A percentile compares a stretch with the other conserved stretches of the same genome.
Conservation (phyloP, 805 yeast genomes). For the Dipodascus geniculatus region DNA sequence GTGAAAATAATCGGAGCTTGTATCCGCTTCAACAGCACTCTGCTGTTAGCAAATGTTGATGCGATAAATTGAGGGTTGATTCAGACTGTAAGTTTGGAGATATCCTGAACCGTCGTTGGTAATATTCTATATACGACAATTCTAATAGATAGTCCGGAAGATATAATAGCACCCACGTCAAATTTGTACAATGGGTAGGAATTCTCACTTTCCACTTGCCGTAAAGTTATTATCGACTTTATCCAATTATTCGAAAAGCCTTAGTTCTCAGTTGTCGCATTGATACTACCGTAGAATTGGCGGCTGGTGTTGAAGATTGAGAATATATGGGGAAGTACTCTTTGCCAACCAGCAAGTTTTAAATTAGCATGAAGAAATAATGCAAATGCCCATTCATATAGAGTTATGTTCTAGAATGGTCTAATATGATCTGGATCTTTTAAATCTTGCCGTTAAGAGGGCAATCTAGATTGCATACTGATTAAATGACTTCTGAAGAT, state of each 20-base stretch:
- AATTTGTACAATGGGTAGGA: too few relatives aligned
- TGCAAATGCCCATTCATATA: background rate
- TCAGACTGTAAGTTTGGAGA: background rate
- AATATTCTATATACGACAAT: background rate
- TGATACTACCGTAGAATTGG: too few relatives aligned
- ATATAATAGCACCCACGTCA: too few relatives aligned
- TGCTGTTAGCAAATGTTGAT: background rate
- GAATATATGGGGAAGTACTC: background rate
- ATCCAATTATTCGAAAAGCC: background rate
- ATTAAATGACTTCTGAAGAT: background rate
- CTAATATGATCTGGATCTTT: background rate
- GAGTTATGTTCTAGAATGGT: background rate
- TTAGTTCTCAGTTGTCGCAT: too few relatives aligned
- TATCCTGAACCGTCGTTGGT: background rate
- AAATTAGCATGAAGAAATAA: slow-evolving; percentile 1
- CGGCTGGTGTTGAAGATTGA: background rate
- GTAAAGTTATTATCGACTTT: background rate
- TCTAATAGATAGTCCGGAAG: too few relatives aligned
- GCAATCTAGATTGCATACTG: background rate
- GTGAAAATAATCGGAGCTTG: background rate
- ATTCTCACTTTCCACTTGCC: too few relatives aligned
- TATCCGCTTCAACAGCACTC: background rate
- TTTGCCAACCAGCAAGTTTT: background rate
- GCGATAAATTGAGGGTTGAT: too few relatives aligned
- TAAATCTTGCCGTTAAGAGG: background rate